A percentile compares a stretch with the other conserved stretches of the same genome.
Conservation (phyloP, 2,329 filamentous ascomycete species). For the Colletotrichum siamense region DNA sequence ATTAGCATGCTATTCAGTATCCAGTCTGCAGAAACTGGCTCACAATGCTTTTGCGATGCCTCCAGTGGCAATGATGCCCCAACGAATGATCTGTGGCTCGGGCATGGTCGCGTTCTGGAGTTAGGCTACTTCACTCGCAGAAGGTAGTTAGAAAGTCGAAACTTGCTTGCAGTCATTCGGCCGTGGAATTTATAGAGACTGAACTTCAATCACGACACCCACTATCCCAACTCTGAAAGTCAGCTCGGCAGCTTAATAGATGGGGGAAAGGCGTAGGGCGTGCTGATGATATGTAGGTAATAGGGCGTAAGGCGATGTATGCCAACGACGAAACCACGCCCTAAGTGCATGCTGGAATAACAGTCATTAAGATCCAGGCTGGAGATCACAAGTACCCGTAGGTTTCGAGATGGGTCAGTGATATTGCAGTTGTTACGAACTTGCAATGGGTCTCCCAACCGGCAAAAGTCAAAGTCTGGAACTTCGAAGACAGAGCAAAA, state of each 20-base stretch:
- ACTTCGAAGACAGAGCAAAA: background rate
- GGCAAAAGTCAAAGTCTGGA: background rate
- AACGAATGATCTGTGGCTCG: slow-evolving; percentile 57
- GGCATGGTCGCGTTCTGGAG: slow-evolving; percentile 33
- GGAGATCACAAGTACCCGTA: background rate
- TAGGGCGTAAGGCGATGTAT: background rate
- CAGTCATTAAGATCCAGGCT: background rate
- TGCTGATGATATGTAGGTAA: background rate
- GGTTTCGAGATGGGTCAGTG: accelerated
- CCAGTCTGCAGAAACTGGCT: slow-evolving; percentile 26
- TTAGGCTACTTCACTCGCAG: background rate
- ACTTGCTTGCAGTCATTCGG: accelerated
- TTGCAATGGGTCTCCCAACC: background rate
- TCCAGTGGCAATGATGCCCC: slow-evolving; percentile 68
- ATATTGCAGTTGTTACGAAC: background rate
- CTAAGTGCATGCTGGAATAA: background rate
- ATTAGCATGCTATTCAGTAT: background rate
- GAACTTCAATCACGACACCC: background rate
- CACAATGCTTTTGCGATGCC: slow-evolving; percentile 59
- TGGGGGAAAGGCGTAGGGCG: background rate
- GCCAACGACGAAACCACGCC: background rate
- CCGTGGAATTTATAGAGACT: background rate
- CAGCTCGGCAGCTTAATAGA: too few relatives aligned
- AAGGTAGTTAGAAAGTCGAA: background rate
- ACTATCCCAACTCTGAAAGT: background rate